A percentile compares a stretch with the other conserved stretches of the same genome.
Evolutionary conservation across 495 filamentous ascomycete species (phyloP).

Genomic region (Neurospora intermedia): DNA sequence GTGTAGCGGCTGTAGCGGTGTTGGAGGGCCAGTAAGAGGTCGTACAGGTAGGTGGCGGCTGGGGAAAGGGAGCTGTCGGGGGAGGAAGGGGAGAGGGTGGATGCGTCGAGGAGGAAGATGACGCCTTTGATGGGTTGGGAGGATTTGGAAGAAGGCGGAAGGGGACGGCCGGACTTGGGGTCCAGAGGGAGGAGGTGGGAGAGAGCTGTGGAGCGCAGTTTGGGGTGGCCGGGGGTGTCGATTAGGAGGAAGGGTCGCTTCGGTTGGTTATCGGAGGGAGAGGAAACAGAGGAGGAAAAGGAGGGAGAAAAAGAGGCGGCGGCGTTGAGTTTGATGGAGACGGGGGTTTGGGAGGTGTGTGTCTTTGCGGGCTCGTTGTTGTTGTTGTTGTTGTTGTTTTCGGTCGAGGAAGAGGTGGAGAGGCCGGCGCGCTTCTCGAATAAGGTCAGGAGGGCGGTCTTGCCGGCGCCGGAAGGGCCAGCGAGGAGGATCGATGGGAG

Average conservation of each 20-base stretch:
- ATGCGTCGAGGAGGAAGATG: slow-evolving; percentile 80
- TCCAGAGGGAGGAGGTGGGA: slow-evolving; percentile 47
- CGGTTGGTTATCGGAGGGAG: slow-evolving; percentile 38
- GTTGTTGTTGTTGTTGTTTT: no score
- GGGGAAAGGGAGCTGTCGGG: not conserved
- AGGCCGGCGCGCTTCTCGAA: slow-evolving; percentile 32
- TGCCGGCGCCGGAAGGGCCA: slow-evolving; percentile 77
- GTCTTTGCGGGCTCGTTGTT: slow-evolving; percentile 9
- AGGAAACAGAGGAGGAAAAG: slow-evolving; percentile 21
- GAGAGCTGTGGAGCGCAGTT: slow-evolving; percentile 59
- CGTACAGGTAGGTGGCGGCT: slow-evolving; percentile 60
- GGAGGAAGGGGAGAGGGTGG: slow-evolving; percentile 40
- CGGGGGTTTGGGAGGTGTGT: slow-evolving; percentile 75
- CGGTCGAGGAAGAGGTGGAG: not conserved
- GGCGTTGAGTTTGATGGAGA: slow-evolving; percentile 59
- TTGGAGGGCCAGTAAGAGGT: slow-evolving; percentile 71
- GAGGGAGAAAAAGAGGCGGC: slow-evolving; percentile 15
- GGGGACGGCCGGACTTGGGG: slow-evolving; percentile 36
- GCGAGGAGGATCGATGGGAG: slow-evolving; percentile 77
- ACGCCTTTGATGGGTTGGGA: slow-evolving; percentile 55
- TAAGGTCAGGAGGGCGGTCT: slow-evolving; percentile 78
- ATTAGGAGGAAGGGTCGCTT: slow-evolving; percentile 57
- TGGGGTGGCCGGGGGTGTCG: slow-evolving; percentile 93
- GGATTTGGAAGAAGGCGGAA: slow-evolving; percentile 23
- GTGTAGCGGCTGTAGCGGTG: slow-evolving; percentile 44